Percentiles rank a stretch among this genome's conserved stretches.
These are phyloP conservation scores for Calonectria pseudoturangicola DNA, from an alignment of 2,329 filamentous ascomycete genomes.

Conservation along the genomic window DNA sequence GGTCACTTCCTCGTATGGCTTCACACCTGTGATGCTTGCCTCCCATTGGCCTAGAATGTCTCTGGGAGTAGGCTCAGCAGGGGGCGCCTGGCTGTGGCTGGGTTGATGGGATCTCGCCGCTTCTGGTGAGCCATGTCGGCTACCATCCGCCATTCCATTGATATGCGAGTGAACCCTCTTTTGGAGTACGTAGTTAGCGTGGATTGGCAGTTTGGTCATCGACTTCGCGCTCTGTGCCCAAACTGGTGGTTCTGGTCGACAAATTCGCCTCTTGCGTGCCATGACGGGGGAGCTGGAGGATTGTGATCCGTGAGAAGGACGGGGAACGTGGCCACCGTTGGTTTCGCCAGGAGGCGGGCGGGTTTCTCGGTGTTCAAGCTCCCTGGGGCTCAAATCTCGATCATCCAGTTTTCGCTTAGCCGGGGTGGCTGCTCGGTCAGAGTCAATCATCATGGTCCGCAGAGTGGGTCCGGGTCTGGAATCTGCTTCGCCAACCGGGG, in stretches of 20 bases:
- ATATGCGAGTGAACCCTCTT: conserved; percentile 54
- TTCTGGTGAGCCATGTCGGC: conserved; percentile 69
- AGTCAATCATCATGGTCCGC: conserved; percentile 56
- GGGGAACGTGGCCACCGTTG: conserved; percentile 62
- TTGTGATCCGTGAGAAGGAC: conserved; percentile 50
- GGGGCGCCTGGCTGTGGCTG: conserved; percentile 51
- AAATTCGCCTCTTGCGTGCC: conserved; percentile 63
- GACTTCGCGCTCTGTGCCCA: conserved; percentile 68
- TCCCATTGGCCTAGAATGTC: conserved; percentile 76
- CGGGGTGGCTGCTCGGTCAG: conserved; percentile 59
- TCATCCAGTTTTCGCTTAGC: conserved; percentile 65
- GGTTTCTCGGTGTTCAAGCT: conserved; percentile 69
- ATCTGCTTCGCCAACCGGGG: conserved; percentile 53
- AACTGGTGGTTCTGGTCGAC: conserved; percentile 63
- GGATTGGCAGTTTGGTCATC: conserved; percentile 62
- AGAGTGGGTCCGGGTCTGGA: conserved; percentile 49
- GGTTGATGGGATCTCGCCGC: conserved; percentile 58
- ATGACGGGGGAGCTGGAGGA: conserved; percentile 57
- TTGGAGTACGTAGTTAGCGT: conserved; percentile 55
- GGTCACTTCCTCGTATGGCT: conserved; percentile 84
- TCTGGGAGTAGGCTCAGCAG: conserved; percentile 56
- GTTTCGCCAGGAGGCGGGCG: conserved; percentile 70
- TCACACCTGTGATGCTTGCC: conserved; percentile 79
- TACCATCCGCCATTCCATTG: conserved; percentile 63
- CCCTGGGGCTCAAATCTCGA: conserved; percentile 67